A percentile compares a stretch with the other conserved stretches of the same genome.
Evolutionary conservation across 495 filamentous ascomycete species (phyloP).

Genomic region (Hamigera avellanea): DNA sequence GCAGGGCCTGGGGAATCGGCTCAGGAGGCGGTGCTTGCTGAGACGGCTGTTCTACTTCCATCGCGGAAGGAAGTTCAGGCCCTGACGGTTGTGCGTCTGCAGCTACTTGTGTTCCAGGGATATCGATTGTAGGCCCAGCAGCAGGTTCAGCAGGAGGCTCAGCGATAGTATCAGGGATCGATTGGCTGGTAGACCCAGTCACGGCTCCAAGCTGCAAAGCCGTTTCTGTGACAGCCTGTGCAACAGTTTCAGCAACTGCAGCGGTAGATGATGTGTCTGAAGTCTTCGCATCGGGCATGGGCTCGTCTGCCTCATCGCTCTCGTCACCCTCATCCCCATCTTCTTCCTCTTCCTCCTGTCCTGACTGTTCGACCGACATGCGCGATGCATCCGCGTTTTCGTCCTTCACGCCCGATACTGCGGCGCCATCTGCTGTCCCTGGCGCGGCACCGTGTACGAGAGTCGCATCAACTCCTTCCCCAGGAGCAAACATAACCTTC

Average conservation of each 20-base stretch:
- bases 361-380: slow-evolving; percentile 25
- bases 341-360: slow-evolving; percentile 32
- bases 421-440: slow-evolving; percentile 9
- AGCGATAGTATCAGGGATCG: slow-evolving; percentile 6
- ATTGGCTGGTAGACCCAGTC: slow-evolving; percentile 1
- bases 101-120: slow-evolving; percentile 1
- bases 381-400: slow-evolving; percentile 26
- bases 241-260: not conserved
- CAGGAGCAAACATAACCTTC: slow-evolving; percentile 44
- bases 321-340: slow-evolving; percentile 39
- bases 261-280: slow-evolving; percentile 16
- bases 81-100: slow-evolving; percentile 3
- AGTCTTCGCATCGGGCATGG: slow-evolving; percentile 39
- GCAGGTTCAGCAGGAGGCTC: slow-evolving; percentile 13
- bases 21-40: too few species aligned
- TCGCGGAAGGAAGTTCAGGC: slow-evolving; percentile 1
- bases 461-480: slow-evolving; percentile 28
- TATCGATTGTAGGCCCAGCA: too few species aligned
- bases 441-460: slow-evolving; percentile 21
- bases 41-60: not conserved
- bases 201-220: too few species aligned
- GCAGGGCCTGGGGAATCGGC: not conserved
- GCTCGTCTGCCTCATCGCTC: slow-evolving; percentile 45
- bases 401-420: slow-evolving; percentile 10
- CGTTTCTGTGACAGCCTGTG: not conserved